Evolutionary conservation across 106 monocot genomes (phyloP), one percentile per base, ranked within the genome.

Genomic region (Dendrobium catenatum): DNA sequence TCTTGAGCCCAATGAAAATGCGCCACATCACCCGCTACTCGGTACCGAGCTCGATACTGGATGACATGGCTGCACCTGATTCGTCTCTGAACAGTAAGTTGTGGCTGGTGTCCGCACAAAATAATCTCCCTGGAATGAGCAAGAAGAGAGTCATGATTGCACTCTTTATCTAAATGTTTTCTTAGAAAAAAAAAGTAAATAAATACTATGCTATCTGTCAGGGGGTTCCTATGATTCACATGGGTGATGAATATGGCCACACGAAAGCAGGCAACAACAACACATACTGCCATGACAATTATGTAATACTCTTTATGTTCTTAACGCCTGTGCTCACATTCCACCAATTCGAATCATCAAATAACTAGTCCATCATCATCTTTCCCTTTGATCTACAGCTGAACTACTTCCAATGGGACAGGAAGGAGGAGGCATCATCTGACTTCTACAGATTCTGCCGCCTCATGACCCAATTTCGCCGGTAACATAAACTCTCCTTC

Each of bases 161-260:
- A 9, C 26, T 68, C 26, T 68, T n/a, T 5, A 27, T 68, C 68
- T 68, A 17, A 9, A 27, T 68, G n/a, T n/a, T 68, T 46, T 46
- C 46, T 46, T 6, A 6, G 1, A 46, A 9, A 51, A 51, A 16
- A 51, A 51, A 2, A 11, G 2, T 11, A 51, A 13, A 51, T 51
- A 51, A 51, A 51, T 13, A 13, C 51, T 51, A 13, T 51, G 13
- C 10, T 51, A 2, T 44, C 19, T 20, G 1, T 4, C 84, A 96
- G 96, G 97, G 97, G 16, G 92, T 91, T 75, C 97, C 97, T 3
- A 97, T 97, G 97, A 85, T 97, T 81, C 83, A 84, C 79, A 97
- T 97, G 94, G 97, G 97, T 19, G 94, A 94, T 78, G 97, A 97
- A 84, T 97, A 97, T 77, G 94, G 97, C 27, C 97, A 97, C 79